Conservation (phyloP, 371 early-diverging fungal genomes). For the Mucor velutinosus region DNA sequence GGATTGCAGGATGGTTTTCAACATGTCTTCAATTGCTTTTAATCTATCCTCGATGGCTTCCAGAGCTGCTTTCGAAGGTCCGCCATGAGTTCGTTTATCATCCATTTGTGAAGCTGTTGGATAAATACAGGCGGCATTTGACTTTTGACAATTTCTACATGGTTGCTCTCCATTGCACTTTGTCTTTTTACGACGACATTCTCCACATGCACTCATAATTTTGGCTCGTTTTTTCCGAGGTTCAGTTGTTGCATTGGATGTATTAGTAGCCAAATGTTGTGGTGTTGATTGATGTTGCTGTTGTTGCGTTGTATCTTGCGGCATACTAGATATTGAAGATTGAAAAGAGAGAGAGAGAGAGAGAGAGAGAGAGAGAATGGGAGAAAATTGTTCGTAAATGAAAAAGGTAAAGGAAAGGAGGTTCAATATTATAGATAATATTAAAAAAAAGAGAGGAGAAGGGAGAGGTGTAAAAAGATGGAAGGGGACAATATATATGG, state of each 20-base stretch:
- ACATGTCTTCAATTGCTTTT: conserved; percentile 51
- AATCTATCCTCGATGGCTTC: conserved; percentile 50
- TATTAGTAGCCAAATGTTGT: neutral
- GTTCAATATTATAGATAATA: neutral
- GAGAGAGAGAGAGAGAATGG: neutral
- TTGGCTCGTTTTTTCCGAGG: conserved; percentile 61
- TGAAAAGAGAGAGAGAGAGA: neutral
- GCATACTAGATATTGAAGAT: neutral
- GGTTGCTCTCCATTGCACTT: conserved; percentile 67
- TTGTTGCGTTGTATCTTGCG: neutral
- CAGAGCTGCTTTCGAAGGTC: conserved; percentile 37
- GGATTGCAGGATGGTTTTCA: conserved; percentile 35
- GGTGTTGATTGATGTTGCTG: neutral
- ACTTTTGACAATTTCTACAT: conserved; percentile 63
- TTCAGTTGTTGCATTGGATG: neutral
- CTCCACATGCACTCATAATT: conserved; percentile 64
- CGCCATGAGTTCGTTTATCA: conserved; percentile 30
- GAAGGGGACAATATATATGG: neutral
- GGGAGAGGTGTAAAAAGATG: neutral
- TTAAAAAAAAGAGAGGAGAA: neutral
- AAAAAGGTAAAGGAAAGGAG: neutral
- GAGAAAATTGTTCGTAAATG: neutral
- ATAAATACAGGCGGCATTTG: conserved; percentile 50
- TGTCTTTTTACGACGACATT: conserved; percentile 64
- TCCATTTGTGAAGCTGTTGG: conserved; percentile 37